Evolutionary conservation across 768 basidiomycete species (phyloP).

Genomic region (Rhizopogon sp.): DNA sequence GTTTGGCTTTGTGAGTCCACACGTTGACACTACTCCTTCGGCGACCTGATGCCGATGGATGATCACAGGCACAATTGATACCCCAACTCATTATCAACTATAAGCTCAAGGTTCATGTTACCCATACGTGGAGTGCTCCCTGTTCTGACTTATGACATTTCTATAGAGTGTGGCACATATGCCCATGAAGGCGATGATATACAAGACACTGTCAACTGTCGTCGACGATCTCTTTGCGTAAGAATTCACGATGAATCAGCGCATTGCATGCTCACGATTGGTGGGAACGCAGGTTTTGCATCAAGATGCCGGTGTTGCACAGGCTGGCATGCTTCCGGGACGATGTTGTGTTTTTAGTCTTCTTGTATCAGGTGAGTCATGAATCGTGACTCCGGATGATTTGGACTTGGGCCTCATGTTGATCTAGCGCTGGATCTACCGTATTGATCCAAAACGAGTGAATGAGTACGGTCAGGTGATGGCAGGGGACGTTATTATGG

Average conservation of each 20-base stretch:
- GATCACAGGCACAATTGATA: constrained; percentile 69
- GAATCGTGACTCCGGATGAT: constrained; percentile 5
- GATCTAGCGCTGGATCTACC: constrained; percentile 90
- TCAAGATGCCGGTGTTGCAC: constrained; percentile 95
- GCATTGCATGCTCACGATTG: constrained; percentile 6
- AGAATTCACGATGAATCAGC: constrained; percentile 21
- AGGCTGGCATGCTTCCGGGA: constrained; percentile 88
- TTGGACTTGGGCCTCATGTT: constrained; percentile 15
- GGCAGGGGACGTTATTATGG: constrained; percentile 38
- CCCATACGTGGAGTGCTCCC: constrained; percentile 6
- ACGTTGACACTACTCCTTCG: not conserved
- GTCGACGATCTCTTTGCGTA: constrained; percentile 93
- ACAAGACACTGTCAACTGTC: constrained; percentile 86
- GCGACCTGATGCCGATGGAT: constrained; percentile 11
- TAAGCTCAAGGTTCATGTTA: constrained; percentile 74
- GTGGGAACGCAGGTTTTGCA: constrained; percentile 63
- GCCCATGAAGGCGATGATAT: constrained; percentile 98
- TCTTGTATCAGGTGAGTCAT: constrained; percentile 79
- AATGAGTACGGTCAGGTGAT: constrained; percentile 96
- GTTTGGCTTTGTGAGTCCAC: constrained; percentile 89
- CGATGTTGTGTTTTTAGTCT: constrained; percentile 87
- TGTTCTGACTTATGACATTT: constrained; percentile 3
- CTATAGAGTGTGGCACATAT: constrained; percentile 90
- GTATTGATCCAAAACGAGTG: constrained; percentile 87
- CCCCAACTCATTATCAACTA: constrained; percentile 95